Percentiles rank a stretch among this genome's conserved stretches.
These are phyloP conservation scores for Melastoma malabathricum DNA, from an alignment of 345 rosid genomes.

Conservation along the genomic window DNA sequence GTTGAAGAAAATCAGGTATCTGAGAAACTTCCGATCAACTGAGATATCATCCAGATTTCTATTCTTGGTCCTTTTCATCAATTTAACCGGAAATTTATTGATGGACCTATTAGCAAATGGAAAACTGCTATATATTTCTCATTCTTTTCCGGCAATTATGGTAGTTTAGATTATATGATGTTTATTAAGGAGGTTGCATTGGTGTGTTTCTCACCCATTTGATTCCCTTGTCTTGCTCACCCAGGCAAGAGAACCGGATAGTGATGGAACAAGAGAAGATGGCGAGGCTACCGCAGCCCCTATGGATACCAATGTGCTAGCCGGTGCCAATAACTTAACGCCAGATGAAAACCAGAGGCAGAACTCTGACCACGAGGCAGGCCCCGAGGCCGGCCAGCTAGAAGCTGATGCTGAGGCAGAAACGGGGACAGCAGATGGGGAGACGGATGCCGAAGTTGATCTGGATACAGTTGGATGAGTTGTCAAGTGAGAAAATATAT, in stretches of 20 bases:
- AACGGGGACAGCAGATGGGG: conserved; percentile 44
- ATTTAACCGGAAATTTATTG: no score
- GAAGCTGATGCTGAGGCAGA: conserved; percentile 53
- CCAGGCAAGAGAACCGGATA: conserved; percentile 49
- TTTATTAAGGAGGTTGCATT: no score
- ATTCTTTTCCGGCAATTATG: no score
- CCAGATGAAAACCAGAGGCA: conserved; percentile 73
- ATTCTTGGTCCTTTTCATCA: no score
- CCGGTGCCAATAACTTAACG: conserved; percentile 27
- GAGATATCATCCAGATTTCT: no score
- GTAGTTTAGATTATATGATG: no score
- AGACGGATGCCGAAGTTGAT: conserved; percentile 67
- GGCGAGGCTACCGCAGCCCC: conserved; percentile 33
- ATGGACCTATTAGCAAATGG: no score
- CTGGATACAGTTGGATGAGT: conserved; percentile 25
- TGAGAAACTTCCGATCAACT: no score
- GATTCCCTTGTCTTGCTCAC: conserved; percentile 16
- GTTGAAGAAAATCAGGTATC: conserved; percentile 59
- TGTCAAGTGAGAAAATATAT: no score
- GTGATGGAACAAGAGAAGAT: conserved; percentile 49
- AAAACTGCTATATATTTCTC: no score
- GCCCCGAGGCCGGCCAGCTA: conserved; percentile 66
- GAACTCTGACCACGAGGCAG: conserved; percentile 50
- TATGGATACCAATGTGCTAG: conserved; percentile 48
- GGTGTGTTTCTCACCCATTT: not conserved